phyloP scores from a whole-genome alignment of 177 flowering plant genomes.

The Vitis hybrid region DNA sequence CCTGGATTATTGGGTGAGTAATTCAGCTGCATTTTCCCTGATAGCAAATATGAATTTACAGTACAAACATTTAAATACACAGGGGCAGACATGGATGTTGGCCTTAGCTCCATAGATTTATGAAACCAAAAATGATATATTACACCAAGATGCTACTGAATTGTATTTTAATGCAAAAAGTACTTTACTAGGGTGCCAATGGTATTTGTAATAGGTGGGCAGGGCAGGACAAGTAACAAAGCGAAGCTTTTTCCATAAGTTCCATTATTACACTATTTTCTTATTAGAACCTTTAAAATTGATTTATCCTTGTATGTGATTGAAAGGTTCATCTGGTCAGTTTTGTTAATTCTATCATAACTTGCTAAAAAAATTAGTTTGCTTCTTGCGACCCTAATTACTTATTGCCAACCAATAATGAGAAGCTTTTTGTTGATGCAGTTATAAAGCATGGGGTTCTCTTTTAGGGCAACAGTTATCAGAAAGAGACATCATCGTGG shows the following conservation, averaged over 20 bases:
- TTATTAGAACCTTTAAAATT: no score
- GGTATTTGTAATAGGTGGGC: not conserved
- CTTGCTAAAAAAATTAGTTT: not conserved
- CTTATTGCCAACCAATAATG: not conserved
- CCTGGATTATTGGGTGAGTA: conserved; percentile 96
- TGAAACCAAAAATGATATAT: not conserved
- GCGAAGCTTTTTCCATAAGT: not conserved
- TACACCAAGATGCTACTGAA: not conserved
- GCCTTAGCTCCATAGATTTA: not conserved
- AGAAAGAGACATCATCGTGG: conserved; percentile 86
- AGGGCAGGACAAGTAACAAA: not conserved
- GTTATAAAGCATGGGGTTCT: conserved; percentile 98
- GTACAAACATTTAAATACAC: not conserved
- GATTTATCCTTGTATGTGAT: no score
- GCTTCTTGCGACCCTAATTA: not conserved
- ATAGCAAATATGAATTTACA: conserved; percentile 3
- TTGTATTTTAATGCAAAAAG: not conserved
- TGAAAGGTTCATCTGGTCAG: no score
- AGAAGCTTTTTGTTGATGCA: conserved; percentile 27
- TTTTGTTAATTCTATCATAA: no score
- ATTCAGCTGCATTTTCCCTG: conserved; percentile 1
- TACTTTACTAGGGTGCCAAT: not conserved
- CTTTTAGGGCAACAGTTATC: conserved; percentile 82
- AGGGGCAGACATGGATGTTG: not conserved
- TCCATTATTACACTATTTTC: no score